Percentiles rank a stretch among this genome's conserved stretches.
phyloP scores from a whole-genome alignment of 805 yeast species.

The Yarrowia sp. region DNA sequence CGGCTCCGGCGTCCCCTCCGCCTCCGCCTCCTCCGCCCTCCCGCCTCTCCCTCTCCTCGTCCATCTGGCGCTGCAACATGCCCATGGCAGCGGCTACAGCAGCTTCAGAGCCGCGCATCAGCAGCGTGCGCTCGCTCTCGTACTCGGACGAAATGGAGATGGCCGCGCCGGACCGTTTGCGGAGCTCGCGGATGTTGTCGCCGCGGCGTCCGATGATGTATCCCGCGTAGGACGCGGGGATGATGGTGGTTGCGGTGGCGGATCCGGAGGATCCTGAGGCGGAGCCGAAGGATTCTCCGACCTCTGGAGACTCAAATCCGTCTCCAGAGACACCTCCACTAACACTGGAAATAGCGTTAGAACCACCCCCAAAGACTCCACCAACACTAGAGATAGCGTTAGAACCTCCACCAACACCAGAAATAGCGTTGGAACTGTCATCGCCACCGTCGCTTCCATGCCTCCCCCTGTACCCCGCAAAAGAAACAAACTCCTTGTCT shows the following conservation, averaged over 20 bases:
- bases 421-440: too few relatives aligned
- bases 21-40: not conserved
- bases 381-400: too few relatives aligned
- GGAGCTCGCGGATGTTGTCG: slow-evolving; percentile 77
- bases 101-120: slow-evolving; percentile 43
- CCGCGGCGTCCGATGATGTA: slow-evolving; percentile 87
- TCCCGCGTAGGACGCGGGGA: slow-evolving; percentile 82
- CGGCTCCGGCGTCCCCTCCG: too few relatives aligned
- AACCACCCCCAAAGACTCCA: too few relatives aligned
- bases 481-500: slow-evolving; percentile 6
- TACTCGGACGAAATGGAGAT: slow-evolving; percentile 73
- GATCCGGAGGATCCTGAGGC: too few relatives aligned
- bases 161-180: slow-evolving; percentile 73
- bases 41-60: slow-evolving; percentile 29
- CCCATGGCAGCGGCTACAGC: slow-evolving; percentile 59
- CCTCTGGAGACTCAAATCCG: too few relatives aligned
- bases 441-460: not conserved
- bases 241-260: too few relatives aligned
- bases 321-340: too few relatives aligned
- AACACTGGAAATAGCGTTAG: too few relatives aligned
- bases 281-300: too few relatives aligned
- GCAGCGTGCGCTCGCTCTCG: slow-evolving; percentile 49
- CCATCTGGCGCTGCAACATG: slow-evolving; percentile 49
- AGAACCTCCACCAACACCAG: too few relatives aligned
- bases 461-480: slow-evolving; percentile 4